Evolutionary conservation across 2,329 filamentous ascomycete genomes (phyloP), one percentile per base, ranked within the genome.

Genomic region (Sclerotinia glacialis): DNA sequence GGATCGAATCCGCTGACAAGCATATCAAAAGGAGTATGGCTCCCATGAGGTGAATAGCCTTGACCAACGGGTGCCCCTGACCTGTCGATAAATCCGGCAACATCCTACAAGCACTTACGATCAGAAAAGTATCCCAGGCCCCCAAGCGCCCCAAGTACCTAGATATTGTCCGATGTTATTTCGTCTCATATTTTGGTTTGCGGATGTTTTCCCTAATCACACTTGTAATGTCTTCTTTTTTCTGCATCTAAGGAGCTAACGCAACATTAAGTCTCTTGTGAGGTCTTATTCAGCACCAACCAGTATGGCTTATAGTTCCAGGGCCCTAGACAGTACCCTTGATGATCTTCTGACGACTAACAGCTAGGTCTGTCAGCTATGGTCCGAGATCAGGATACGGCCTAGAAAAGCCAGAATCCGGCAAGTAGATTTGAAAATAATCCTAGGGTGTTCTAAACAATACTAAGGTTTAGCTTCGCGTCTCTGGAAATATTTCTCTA

Each of bases 271-370:
- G 53, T 31, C 67, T 31, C 67, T 67, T 71, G 69, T 72, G 64
- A 72, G 58, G 55, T 55, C 67, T 73, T 71, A 73, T 70, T 72
- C 69, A 72, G 68, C 70, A 67, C 54, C 49, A 67, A 68, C 54
- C 49, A 67, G 67, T 58, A 42, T 31, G 44, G 50, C 9, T 55
- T 56, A 2, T 46, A 3, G 34, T 31, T 34, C 21, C 34, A 64
- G 46, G 58, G 44, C 46, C 26, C 40, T 46, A 37, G 44, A 40
- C 37, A 40, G 26, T 14, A 65, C 47, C 64, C 64, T 46, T 56
- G 64, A 28, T 56, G 44, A 61, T 54, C 54, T 66, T 62, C 46
- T 31, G 50, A 50, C 26, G 52, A 37, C 55, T 58, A 26, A 26
- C 34, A 49, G 37, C 31, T n/a, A 46, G 53, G 42, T 26, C 12